A percentile compares a stretch with the other conserved stretches of the same genome.
phyloP scores from a whole-genome alignment of 2,329 filamentous ascomycete species.

The Colletotrichum brevisporum region DNA sequence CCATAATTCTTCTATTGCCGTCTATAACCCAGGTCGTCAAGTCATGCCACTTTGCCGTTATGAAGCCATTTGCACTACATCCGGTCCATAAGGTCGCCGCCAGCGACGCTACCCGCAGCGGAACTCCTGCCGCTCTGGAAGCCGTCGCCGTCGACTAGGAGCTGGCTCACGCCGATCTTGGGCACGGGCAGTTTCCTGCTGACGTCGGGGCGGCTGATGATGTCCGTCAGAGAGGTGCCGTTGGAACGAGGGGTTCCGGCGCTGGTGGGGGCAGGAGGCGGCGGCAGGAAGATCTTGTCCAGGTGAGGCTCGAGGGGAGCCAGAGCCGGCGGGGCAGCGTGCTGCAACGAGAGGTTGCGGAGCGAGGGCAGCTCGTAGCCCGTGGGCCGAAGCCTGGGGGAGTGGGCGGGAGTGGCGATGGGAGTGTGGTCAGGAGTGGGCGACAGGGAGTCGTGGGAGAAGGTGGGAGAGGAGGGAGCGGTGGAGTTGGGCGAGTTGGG shows the following conservation, averaged over 20 bases:
- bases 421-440: conserved; percentile 98
- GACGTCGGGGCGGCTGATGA: conserved; percentile 90
- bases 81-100: conserved; percentile 76
- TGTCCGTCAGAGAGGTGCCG: conserved; percentile 89
- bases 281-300: conserved; percentile 57
- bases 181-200: conserved; percentile 92
- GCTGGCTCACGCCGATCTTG: conserved; percentile 89
- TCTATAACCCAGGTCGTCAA: conserved; percentile 58
- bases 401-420: conserved; percentile 95
- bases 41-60: conserved; percentile 49
- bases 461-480: conserved; percentile 94
- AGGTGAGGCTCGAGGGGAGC: conserved; percentile 72
- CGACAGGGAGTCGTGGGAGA: conserved; percentile 95
- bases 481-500: conserved; percentile 97
- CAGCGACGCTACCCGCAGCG: conserved; percentile 82
- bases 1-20: conserved; percentile 54
- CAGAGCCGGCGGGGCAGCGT: conserved; percentile 68
- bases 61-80: conserved; percentile 49
- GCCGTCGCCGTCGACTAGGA: conserved; percentile 76
- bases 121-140: conserved; percentile 85
- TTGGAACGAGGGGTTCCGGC: conserved; percentile 65
- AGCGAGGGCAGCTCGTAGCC: conserved; percentile 88
- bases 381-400: conserved; percentile 88
- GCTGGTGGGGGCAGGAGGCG: conserved; percentile 65
- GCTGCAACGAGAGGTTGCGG: conserved; percentile 72